Conservation (phyloP, 176 grass and related monocot species). For the Themeda triandra region DNA sequence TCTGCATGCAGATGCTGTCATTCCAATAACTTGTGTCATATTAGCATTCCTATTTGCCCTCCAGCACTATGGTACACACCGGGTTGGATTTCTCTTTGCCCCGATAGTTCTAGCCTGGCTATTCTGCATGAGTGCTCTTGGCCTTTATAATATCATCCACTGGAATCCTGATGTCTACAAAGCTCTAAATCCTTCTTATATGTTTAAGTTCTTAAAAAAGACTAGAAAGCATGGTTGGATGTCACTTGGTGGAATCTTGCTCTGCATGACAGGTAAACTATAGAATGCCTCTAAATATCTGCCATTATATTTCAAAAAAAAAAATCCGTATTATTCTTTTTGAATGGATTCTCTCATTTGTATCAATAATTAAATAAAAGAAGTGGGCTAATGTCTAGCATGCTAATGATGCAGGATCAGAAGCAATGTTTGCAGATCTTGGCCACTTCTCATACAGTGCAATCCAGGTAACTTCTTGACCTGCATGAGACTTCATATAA, state of each 20-base stretch:
- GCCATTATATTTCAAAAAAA: too few species aligned
- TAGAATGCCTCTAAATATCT: not conserved
- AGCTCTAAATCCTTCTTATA: conserved; percentile 81
- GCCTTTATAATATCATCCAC: conserved; percentile 84
- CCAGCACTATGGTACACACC: conserved; percentile 94
- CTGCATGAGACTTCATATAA: not conserved
- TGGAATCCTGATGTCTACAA: conserved; percentile 93
- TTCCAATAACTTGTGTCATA: conserved; percentile 92
- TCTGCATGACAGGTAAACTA: conserved; percentile 90
- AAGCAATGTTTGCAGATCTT: conserved; percentile 99
- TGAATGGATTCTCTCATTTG: not conserved
- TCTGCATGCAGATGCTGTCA: conserved; percentile 70
- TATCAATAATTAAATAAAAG: not conserved
- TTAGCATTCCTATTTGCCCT: conserved; percentile 83
- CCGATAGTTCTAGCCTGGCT: conserved; percentile 90
- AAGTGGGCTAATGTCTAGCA: conserved; percentile 12
- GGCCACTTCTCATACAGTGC: conserved; percentile 95
- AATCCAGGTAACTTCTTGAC: conserved; percentile 67
- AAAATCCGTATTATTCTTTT: not conserved
- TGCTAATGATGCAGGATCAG: conserved; percentile 61
- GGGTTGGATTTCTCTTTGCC: conserved; percentile 84
- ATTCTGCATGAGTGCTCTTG: conserved; percentile 83
- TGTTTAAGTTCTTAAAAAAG: conserved; percentile 96
- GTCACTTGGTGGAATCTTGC: conserved; percentile 95
- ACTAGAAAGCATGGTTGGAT: conserved; percentile 95